Conservation (phyloP, 257 asterid species). For the Voacanga thouarsii region DNA sequence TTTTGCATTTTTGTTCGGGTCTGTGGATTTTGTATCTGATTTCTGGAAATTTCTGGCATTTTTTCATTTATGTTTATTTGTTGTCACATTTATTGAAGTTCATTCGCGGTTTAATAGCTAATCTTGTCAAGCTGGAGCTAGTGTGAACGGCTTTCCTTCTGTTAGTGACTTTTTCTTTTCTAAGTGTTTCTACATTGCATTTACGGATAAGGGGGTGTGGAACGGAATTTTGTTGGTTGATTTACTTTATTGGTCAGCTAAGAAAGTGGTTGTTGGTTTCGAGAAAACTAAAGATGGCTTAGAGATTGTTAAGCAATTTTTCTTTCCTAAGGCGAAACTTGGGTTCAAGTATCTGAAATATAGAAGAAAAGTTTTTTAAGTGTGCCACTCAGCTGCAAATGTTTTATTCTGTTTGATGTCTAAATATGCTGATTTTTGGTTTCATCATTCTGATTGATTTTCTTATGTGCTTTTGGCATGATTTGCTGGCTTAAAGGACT, state of each 20-base stretch:
- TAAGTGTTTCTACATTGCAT: neutral
- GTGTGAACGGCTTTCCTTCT: neutral
- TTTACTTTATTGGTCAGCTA: neutral
- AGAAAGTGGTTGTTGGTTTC: neutral
- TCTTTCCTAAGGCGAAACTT: neutral
- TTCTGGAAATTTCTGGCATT: neutral
- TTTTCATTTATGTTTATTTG: neutral
- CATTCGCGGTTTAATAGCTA: neutral
- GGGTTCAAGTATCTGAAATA: neutral
- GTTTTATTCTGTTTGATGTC: neutral
- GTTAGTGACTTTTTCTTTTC: neutral
- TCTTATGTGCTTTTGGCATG: neutral
- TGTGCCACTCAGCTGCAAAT: neutral
- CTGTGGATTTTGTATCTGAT: slow-evolving; percentile 7
- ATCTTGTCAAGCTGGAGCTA: neutral
- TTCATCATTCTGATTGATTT: neutral
- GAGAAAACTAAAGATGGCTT: neutral
- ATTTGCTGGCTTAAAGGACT: neutral
- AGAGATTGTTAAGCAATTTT: neutral
- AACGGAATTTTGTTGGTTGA: neutral
- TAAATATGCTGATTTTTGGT: neutral
- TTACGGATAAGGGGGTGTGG: neutral
- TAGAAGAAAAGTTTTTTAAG: neutral
- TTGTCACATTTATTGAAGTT: neutral
- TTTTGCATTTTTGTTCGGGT: neutral